Evolutionary conservation across 202 grass and related monocot genomes (phyloP), one percentile per base, ranked within the genome.

Genomic region (Musa balbisiana): DNA sequence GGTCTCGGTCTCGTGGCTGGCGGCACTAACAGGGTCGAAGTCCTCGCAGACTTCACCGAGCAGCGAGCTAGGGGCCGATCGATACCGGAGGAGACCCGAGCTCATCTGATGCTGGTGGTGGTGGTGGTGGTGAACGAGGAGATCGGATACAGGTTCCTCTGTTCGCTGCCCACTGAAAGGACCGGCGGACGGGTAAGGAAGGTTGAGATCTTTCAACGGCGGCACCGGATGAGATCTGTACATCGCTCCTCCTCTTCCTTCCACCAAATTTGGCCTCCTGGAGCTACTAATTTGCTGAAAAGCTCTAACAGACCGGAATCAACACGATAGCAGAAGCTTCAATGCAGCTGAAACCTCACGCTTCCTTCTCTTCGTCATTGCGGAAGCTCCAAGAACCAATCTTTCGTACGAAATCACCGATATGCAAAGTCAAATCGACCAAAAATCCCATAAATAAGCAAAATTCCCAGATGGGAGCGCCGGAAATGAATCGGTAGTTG

Each of bases 201-300:
- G 81, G 91, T 99, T 95, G 24, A 92, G 95, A 94, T 95, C 95
- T 82, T 95, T 99, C 49, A 83, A 83, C 75, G 29, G n/a, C 19
- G 67, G 29, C 22, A 64, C 1, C 27, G 78, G 83, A 49, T 88
- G 83, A 55, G 95, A 99, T 81, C 95, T 85, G 86, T 90, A 95
- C 95, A 99, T 99, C 88, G 73, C 55, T 58, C 51, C 52, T 14
- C 52, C 64, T 20, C 33, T 51, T 13, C 43, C 17, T 51, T 11
- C 2, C 17, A 22, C 23, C 63, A 26, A 65, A 65, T 26, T 24
- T 14, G 10, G 10, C 21, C 13, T 51, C 9, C 27, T 22, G 33
- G 33, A 43, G 4, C 33, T 43, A 43, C 33, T 43, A 43, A 43
- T 43, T 43, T 43, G 33, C 33, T 43, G 33, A 43, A 43, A 43